A percentile compares a stretch with the other conserved stretches of the same genome.
Evolutionary conservation across 495 filamentous ascomycete genomes (phyloP).

Genomic region (Talaromyces nanjingensis): DNA sequence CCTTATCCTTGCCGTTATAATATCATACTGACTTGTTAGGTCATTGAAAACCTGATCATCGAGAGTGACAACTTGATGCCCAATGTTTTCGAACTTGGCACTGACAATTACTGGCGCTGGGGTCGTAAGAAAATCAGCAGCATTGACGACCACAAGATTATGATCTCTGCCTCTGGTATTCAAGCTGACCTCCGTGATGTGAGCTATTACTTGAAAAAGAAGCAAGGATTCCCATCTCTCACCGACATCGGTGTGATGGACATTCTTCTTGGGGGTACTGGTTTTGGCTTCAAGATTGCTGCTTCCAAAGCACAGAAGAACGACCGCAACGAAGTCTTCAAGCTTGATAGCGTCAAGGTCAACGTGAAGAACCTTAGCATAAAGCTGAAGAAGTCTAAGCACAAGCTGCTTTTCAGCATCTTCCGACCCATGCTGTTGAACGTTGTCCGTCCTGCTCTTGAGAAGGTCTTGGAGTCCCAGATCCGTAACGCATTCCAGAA

Average conservation of each 20-base stretch:
- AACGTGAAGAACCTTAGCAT: conserved; percentile 80
- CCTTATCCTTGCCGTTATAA: background rate
- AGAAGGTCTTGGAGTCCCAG: conserved; percentile 80
- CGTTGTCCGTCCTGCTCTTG: conserved; percentile 72
- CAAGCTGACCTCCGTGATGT: conserved; percentile 67
- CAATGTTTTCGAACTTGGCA: conserved; percentile 83
- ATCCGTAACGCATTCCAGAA: conserved; percentile 60
- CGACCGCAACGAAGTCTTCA: conserved; percentile 81
- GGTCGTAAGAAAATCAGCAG: conserved; percentile 79
- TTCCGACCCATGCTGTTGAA: conserved; percentile 86
- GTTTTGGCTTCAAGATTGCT: conserved; percentile 87
- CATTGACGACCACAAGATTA: conserved; percentile 70
- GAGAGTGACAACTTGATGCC: conserved; percentile 97
- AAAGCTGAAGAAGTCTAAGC: conserved; percentile 87
- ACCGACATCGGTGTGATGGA: conserved; percentile 87
- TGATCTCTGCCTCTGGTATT: conserved; percentile 80
- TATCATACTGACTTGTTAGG: conserved; percentile 10
- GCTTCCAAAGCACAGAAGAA: conserved; percentile 72
- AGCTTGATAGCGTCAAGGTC: conserved; percentile 82
- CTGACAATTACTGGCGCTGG: conserved; percentile 93
- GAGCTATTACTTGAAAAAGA: conserved; percentile 91
- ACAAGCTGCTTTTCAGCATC: conserved; percentile 82
- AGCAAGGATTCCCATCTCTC: conserved; percentile 88
- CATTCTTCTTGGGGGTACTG: conserved; percentile 79
- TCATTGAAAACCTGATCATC: conserved; percentile 90